Percentiles rank a stretch among this genome's conserved stretches.
Conservation (phyloP, 2,329 filamentous ascomycete genomes). For the Pyricularia grisea region DNA sequence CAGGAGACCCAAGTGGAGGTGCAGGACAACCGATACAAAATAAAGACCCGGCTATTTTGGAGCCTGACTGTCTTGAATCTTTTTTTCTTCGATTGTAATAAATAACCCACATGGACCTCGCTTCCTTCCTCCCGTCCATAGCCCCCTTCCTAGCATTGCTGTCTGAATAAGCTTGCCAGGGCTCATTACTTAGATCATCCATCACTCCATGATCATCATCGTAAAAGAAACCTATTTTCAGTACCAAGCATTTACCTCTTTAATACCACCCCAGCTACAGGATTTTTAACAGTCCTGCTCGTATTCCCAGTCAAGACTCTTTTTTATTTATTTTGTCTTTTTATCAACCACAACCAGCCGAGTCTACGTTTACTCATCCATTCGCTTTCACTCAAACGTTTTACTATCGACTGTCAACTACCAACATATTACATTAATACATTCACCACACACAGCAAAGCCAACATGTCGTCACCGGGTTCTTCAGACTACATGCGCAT, state of each 20-base stretch:
- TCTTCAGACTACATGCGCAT: constrained; percentile 8
- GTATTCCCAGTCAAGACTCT: background rate
- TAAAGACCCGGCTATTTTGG: background rate
- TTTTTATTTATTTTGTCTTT: background rate
- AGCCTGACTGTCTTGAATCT: background rate
- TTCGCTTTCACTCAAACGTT: background rate
- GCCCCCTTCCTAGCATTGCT: background rate
- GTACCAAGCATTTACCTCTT: background rate
- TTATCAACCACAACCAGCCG: background rate
- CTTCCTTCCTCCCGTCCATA: background rate
- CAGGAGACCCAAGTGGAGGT: background rate
- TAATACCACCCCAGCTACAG: background rate
- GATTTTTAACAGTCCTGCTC: background rate
- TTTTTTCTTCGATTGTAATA: background rate
- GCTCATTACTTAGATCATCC: background rate
- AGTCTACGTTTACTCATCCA: background rate
- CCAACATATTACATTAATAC: background rate
- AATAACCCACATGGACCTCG: background rate
- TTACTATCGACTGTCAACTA: background rate
- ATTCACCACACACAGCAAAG: background rate
- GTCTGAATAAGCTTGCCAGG: background rate
- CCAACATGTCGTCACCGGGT: background rate
- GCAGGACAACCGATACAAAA: background rate
- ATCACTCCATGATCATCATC: background rate
- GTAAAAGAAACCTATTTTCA: background rate